Conservation (phyloP, 140 eudicot species). For the Oenanthe javanica region DNA sequence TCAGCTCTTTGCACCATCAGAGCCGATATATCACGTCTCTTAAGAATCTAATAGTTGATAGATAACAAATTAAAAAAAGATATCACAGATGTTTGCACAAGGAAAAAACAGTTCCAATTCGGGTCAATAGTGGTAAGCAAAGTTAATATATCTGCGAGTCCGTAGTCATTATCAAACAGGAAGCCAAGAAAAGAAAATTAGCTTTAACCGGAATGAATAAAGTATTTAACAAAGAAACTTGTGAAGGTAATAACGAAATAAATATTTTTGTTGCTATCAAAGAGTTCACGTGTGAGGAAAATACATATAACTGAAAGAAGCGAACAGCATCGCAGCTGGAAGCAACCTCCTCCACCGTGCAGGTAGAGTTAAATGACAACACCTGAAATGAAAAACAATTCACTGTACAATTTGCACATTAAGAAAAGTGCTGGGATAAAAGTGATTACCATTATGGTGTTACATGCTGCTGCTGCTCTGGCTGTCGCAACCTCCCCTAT, state of each 20-base stretch:
- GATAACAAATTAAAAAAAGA: conserved; percentile 1
- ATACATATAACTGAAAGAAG: conserved; percentile 79
- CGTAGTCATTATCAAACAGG: background rate
- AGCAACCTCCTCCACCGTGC: conserved; percentile 88
- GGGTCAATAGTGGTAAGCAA: background rate
- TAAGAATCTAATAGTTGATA: conserved; percentile 34
- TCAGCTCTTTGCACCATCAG: conserved; percentile 83
- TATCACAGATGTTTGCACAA: background rate
- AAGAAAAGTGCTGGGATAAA: background rate
- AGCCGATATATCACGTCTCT: conserved; percentile 48
- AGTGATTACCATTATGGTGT: conserved; percentile 60
- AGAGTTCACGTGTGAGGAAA: conserved; percentile 11
- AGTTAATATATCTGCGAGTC: background rate
- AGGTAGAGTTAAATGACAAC: conserved; percentile 59
- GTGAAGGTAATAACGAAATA: background rate
- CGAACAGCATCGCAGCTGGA: conserved; percentile 73
- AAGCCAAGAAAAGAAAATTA: background rate
- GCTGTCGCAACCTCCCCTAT: conserved; percentile 86
- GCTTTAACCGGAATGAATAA: background rate
- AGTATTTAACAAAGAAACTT: conserved; percentile 4
- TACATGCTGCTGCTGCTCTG: conserved; percentile 73
- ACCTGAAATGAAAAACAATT: conserved; percentile 33
- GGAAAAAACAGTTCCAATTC: background rate
- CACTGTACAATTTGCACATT: background rate
- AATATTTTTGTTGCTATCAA: background rate